These are phyloP conservation scores for Botrytis deweyae DNA, from an alignment of 2,329 filamentous ascomycete genomes.

Conservation along the genomic window DNA sequence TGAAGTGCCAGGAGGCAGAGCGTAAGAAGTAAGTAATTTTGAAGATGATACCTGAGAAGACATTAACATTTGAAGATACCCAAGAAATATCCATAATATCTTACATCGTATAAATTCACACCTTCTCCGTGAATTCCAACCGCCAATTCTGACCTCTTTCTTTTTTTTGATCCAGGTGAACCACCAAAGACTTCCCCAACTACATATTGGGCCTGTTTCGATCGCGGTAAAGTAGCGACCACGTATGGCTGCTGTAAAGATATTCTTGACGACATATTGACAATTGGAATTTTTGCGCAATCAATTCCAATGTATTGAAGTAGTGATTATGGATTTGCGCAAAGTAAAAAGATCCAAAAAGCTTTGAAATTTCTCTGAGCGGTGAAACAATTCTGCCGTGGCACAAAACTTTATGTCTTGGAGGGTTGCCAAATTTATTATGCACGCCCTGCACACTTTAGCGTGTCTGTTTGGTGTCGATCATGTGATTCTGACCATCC, in stretches of 20 bases:
- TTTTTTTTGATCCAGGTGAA: conserved; percentile 56
- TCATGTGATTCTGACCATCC: neutral
- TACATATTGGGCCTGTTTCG: conserved; percentile 56
- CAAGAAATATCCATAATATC: conserved; percentile 29
- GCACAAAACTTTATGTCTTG: neutral
- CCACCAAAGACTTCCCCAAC: conserved; percentile 62
- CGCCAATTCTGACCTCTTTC: conserved; percentile 61
- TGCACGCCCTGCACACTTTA: neutral
- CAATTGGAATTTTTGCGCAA: conserved; percentile 8
- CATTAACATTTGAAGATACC: conserved; percentile 14
- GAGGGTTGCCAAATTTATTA: neutral
- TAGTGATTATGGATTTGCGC: conserved; percentile 4
- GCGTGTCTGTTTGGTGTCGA: neutral
- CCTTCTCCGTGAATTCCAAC: conserved; percentile 66
- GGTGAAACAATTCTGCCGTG: conserved; percentile 21
- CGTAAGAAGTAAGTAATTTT: conserved; percentile 64
- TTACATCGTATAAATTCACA: conserved; percentile 64
- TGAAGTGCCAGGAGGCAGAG: conserved; percentile 62
- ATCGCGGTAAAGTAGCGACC: conserved; percentile 57
- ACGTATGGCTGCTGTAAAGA: conserved; percentile 65
- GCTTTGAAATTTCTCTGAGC: conserved; percentile 23
- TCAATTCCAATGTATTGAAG: conserved; percentile 4
- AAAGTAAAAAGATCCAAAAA: conserved; percentile 15
- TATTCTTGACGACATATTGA: conserved; percentile 47
- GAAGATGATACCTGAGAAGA: conserved; percentile 56